Evolutionary conservation across 768 basidiomycete genomes (phyloP), one percentile per base, ranked within the genome.

Genomic region (Russula griseocarnosa): DNA sequence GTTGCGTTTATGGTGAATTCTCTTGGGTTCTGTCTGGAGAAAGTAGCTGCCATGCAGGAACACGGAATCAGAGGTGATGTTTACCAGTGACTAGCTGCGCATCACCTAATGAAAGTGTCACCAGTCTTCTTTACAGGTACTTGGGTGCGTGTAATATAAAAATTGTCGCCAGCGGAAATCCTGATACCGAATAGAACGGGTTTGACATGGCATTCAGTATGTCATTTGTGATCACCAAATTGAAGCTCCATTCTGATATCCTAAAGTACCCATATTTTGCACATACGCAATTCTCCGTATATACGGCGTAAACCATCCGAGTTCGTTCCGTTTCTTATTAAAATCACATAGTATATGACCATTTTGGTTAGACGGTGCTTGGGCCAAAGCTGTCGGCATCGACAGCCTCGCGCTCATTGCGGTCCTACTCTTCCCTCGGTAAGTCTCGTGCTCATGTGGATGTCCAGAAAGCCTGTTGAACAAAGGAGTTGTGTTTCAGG

Each of bases 41-140:
- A 94, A 73, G 77, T 95, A 10, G 95, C 95, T 24, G 88, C 93
- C 4, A 93, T 96, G 87, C 92, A 97, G 72, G 94, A 98, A 73
- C 94, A 94, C 71, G 95, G 94, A 5, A 86, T 98, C 54, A 86
- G 82, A 83, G 92, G 94, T 90, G 50, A 46, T 72, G 47, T 26
- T 53, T 55, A 22, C 26, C 20, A 14, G 3, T 16, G n/a, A 47
- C 32, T 16, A 8, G n/a, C 14, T 36, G 20, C 22, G 47, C 32
- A n/a, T 47, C 18, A 32, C 42, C 16, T 26, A 20, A 32, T 63
- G n/a, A 57, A 54, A 34, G 6, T 4, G 22, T 22, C 24, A 26
- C 10, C 22, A 91, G 90, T 92, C 11, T 92, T 87, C 74, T 90
- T 88, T 76, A 90, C 86, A 70, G 90, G 90, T 28, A 92, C 90